phyloP scores from a whole-genome alignment of 2,329 filamentous ascomycete genomes.

The Nakataea oryzae region DNA sequence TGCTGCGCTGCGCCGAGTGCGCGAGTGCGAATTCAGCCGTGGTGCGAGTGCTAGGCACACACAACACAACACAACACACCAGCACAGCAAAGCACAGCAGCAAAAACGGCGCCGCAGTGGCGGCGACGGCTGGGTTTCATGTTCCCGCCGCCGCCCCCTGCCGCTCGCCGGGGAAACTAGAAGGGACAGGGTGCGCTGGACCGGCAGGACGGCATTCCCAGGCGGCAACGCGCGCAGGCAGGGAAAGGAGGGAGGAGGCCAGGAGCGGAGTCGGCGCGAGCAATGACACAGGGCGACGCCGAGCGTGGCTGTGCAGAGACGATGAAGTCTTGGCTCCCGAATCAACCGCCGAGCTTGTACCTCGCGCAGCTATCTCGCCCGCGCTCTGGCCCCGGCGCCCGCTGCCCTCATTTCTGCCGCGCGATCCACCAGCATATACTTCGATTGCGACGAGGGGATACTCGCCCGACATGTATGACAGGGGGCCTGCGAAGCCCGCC shows the following conservation, averaged over 20 bases:
- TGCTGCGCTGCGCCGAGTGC: no score
- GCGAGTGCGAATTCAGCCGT: neutral
- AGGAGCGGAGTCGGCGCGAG: neutral
- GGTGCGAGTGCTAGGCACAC: no score
- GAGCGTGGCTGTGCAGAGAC: constrained; percentile 1
- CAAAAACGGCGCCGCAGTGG: no score
- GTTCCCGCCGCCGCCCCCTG: neutral
- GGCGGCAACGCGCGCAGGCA: neutral
- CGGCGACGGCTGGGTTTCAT: no score
- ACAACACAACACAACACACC: no score
- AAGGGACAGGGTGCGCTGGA: neutral
- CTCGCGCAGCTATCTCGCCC: neutral
- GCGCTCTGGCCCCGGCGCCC: neutral
- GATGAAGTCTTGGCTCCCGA: neutral
- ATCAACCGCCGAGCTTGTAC: neutral
- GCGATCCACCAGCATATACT: neutral
- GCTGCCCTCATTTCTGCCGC: neutral
- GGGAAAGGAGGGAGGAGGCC: neutral
- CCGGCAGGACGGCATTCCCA: neutral
- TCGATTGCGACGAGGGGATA: neutral
- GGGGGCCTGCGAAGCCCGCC: neutral
- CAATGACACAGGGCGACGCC: neutral
- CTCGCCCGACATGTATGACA: neutral
- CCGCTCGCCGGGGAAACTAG: neutral
- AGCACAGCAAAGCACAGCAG: neutral